Base-by-base conservation (phyloP, 805 yeast genomes). In the Wickerhamiella occidentalis region DNA sequence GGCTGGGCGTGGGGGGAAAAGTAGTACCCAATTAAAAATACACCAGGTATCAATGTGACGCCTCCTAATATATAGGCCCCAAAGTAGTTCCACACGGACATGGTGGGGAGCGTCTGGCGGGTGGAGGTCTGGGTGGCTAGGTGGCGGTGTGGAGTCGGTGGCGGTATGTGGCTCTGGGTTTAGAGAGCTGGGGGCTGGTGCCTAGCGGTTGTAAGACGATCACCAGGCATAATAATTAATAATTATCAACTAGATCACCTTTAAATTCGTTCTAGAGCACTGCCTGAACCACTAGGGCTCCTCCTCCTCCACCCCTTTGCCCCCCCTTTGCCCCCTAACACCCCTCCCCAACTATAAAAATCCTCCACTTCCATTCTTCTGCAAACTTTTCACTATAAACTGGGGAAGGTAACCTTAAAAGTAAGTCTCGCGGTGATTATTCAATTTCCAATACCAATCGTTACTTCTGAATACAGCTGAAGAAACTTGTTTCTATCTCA, bases 41-140 rank as follows among this genome's bases (percentile, higher is more conserved):
- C 51, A 33, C 80, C 52, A 1, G 95, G 95, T 19, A 85, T 63
- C 54, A 88, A 77, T 0, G 96, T 85, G 6, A 86, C 45, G 0
- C 96, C 96, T 6, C 96, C 96, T 2, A 83, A 40, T 1, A 85
- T 46, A 60, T 85, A 86, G 0, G 73, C 68, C 17, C 68, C 56
- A 0, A 79, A 36, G 40, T 71, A 64, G 48, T 43, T 40, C 42
- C 49, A 36, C 48, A 49, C 18, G 3, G 44, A 15, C 33, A 17
- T 29, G 26, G 26, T 6, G 26, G 5, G 8, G 5, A 23, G 26
- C 7, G 15, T n/a, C n/a, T 13, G 12, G 5, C 4, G 38, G 33
- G 36, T 25, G 38, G 40, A 25, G 13, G 17, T 13, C n/a, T 3
- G 30, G 25, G 41, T 21, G 40, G 22, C 15, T 15, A 33, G 15